Evolutionary conservation across 192 early-diverging fungal species (phyloP).

Genomic region (Coemansia reversa): DNA sequence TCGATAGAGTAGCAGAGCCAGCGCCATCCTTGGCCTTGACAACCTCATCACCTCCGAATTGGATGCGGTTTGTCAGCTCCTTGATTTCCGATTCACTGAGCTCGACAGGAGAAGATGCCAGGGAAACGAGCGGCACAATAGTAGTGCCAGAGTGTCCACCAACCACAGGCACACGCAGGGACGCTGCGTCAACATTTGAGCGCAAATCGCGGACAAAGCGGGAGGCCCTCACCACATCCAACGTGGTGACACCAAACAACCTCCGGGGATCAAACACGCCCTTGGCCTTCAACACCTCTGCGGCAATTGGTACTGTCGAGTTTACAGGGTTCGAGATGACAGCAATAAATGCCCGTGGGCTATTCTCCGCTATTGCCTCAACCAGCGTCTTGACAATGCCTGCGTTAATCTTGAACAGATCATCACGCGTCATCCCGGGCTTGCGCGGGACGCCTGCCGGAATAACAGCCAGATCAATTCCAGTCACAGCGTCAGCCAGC

Average conservation of each 20-base stretch:
- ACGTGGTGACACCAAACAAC: conserved; percentile 95
- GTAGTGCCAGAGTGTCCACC: conserved; percentile 98
- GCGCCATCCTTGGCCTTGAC: conserved; percentile 99
- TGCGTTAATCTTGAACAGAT: conserved; percentile 98
- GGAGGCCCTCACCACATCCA: conserved; percentile 96
- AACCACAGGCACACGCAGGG: conserved; percentile 79
- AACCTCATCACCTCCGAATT: conserved; percentile 99
- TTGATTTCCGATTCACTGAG: conserved; percentile 82
- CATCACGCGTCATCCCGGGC: conserved; percentile 99
- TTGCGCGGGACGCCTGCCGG: conserved; percentile 98
- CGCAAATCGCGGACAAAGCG: conserved; percentile 85
- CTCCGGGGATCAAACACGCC: conserved; percentile 79
- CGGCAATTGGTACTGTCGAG: conserved; percentile 93
- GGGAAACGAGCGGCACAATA: conserved; percentile 93
- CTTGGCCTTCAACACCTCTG: conserved; percentile 84
- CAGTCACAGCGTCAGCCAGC: conserved; percentile 65
- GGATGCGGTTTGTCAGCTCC: conserved; percentile 91
- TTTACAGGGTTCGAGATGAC: conserved; percentile 98
- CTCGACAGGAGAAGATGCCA: conserved; percentile 63
- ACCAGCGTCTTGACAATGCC: conserved; percentile 82
- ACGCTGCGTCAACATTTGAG: conserved; percentile 59
- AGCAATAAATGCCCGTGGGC: conserved; percentile 85
- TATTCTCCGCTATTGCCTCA: conserved; percentile 69
- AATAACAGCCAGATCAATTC: conserved; percentile 83
- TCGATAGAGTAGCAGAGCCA: conserved; percentile 86